Conservation (phyloP, 2,329 filamentous ascomycete species). For the Colletotrichum abscissum region DNA sequence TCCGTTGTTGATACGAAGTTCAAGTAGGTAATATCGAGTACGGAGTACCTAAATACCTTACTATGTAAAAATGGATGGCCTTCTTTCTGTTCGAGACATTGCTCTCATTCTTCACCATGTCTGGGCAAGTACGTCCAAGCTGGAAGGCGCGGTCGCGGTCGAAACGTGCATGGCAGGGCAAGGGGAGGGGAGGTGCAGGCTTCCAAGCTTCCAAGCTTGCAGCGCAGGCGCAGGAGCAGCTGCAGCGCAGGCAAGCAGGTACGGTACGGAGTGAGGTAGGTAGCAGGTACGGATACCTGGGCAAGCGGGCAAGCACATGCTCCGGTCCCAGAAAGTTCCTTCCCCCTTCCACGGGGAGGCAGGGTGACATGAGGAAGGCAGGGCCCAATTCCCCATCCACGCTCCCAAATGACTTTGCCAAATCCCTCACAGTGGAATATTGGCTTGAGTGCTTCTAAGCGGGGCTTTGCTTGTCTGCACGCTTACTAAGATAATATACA, state of each 20-base stretch:
- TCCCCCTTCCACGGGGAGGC: slow-evolving; percentile 18
- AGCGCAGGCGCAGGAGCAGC: not conserved
- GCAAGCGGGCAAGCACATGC: not conserved
- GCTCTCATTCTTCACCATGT: slow-evolving; percentile 19
- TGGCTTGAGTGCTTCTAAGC: not conserved
- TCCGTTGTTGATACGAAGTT: not conserved
- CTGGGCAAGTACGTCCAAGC: not conserved
- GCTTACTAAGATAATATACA: slow-evolving; percentile 21
- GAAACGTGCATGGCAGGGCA: slow-evolving; percentile 16
- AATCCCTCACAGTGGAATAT: slow-evolving; percentile 10
- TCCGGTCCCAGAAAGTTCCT: slow-evolving; percentile 16
- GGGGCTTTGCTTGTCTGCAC: not conserved
- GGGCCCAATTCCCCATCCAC: not conserved
- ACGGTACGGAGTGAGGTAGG: not conserved
- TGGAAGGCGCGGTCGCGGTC: not conserved
- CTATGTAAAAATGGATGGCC: not conserved
- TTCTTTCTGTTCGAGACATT: not conserved
- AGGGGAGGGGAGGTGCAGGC: slow-evolving; percentile 4
- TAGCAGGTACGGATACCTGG: not conserved
- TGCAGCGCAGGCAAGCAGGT: not conserved
- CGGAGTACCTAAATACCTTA: not conserved
- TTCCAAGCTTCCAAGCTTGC: not conserved
- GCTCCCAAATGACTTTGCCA: not conserved
- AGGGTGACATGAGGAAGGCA: slow-evolving; percentile 8
- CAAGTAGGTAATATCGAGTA: not conserved